These are phyloP conservation scores for Boletus huronensis DNA, from an alignment of 768 basidiomycete species.

Conservation along the genomic window DNA sequence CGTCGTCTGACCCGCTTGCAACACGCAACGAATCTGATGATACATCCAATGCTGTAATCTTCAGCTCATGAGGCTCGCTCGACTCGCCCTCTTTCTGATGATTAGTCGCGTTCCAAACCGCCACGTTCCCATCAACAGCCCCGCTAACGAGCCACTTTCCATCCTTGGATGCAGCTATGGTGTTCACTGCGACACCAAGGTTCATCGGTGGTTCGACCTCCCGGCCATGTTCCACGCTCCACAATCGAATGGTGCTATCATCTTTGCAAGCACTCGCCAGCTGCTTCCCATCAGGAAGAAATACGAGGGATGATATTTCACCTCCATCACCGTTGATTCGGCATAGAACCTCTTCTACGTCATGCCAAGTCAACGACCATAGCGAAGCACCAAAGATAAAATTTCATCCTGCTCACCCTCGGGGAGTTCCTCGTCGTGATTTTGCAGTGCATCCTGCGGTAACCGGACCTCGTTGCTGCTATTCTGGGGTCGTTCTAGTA, in stretches of 20 bases:
- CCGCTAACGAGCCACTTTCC: constrained; percentile 12
- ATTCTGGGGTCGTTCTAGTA: not conserved
- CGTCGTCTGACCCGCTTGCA: constrained; percentile 4
- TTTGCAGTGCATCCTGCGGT: not conserved
- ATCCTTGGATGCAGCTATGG: constrained; percentile 4
- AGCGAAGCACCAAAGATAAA: not conserved
- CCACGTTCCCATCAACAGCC: constrained; percentile 1
- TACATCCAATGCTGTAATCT: constrained; percentile 9
- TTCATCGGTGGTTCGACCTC: not conserved
- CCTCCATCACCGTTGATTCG: not conserved
- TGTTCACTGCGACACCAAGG: not conserved
- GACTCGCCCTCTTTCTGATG: not conserved
- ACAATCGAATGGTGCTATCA: not conserved
- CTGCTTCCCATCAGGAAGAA: not conserved
- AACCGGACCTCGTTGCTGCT: not conserved
- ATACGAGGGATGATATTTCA: not conserved
- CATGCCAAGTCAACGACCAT: not conserved
- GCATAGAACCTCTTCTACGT: not conserved
- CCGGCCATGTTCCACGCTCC: not conserved
- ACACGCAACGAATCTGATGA: constrained; percentile 7
- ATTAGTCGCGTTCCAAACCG: not conserved
- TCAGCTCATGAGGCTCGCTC: not conserved
- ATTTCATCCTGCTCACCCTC: not conserved
- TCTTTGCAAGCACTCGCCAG: not conserved
- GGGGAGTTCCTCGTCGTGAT: not conserved